A percentile compares a stretch with the other conserved stretches of the same genome.
Conservation (phyloP, 169 alveolate genomes). For the Plasmodium malariae region DNA sequence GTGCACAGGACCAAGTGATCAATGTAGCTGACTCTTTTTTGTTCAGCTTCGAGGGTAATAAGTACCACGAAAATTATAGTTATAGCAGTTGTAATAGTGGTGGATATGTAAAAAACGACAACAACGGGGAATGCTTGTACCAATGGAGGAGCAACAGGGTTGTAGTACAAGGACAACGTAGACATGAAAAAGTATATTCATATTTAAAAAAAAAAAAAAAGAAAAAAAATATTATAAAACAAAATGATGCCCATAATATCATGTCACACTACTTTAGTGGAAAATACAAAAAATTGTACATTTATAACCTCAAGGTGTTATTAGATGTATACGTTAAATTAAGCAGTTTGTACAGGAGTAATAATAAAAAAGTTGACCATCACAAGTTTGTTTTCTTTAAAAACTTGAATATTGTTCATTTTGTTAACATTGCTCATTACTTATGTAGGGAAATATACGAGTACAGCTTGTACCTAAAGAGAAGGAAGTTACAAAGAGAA, state of each 20-base stretch:
- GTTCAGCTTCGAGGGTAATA: too few relatives aligned
- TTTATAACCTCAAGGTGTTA: too few relatives aligned
- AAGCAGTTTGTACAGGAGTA: neutral
- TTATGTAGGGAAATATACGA: constrained; percentile 41
- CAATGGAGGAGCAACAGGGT: neutral
- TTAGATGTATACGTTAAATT: constrained; percentile 1
- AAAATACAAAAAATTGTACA: too few relatives aligned
- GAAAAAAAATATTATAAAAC: neutral
- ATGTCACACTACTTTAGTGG: too few relatives aligned
- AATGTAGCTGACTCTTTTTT: too few relatives aligned
- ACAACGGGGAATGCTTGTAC: neutral
- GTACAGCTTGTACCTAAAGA: neutral
- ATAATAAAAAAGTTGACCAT: neutral
- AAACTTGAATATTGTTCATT: constrained; percentile 16
- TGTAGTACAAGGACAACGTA: neutral
- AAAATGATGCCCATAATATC: too few relatives aligned
- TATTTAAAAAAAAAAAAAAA: neutral
- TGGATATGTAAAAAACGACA: neutral
- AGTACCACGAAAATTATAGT: too few relatives aligned
- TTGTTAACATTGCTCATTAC: constrained; percentile 17
- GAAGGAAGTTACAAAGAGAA: neutral
- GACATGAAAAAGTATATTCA: neutral
- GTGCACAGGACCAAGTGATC: too few relatives aligned
- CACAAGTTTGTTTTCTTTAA: constrained; percentile 12
- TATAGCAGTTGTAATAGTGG: neutral